Evolutionary conservation across 768 basidiomycete species (phyloP), one percentile per base, ranked within the genome.

Genomic region (Amanita muscaria): DNA sequence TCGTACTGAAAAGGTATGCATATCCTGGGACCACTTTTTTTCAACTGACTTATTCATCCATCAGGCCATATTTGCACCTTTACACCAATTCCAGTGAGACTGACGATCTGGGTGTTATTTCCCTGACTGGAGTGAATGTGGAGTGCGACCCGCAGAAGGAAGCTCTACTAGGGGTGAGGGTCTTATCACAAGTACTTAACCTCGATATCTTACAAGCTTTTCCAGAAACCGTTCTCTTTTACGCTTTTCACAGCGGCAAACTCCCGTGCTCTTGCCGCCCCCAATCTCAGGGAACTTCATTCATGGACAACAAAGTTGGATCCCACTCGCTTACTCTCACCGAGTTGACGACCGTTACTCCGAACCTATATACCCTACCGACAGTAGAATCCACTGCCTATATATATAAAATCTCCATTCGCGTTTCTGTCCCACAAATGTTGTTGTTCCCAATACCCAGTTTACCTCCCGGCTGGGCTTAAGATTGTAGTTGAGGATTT

Each of bases 181-280:
- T 39, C 53, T 38, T 9, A 14, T 15, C 42, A 15, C 23, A 11
- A 15, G 12, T n/a, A 33, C 23, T 27, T 47, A 19, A n/a, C n/a
- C n/a, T n/a, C 44, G 53, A 31, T 51, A 40, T 12, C 39, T 46
- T 35, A 39, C 43, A 27, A 32, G 31, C 31, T 23, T 16, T 38
- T 21, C 23, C 58, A 92, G 91, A 88, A 83, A 73, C 79, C 73
- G 25, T 83, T 80, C 61, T 84, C 83, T 11, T 93, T 96, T 63
- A 91, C 88, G 10, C 73, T 96, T 24, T 94, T 93, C 64, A 92
- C 92, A 2, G 73, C 88, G 10, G 87, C 88, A 6, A 94, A 96
- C 61, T 92, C 91, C 19, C 84, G 92, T 65, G 88, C 88, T 29
- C 72, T 96, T 8, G 83, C 87, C 7, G 89, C 91, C 25, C 77